Percentiles rank a stretch among this genome's conserved stretches.
phyloP scores from a whole-genome alignment of 2,329 filamentous ascomycete genomes.

The Botrytis pseudocinerea region DNA sequence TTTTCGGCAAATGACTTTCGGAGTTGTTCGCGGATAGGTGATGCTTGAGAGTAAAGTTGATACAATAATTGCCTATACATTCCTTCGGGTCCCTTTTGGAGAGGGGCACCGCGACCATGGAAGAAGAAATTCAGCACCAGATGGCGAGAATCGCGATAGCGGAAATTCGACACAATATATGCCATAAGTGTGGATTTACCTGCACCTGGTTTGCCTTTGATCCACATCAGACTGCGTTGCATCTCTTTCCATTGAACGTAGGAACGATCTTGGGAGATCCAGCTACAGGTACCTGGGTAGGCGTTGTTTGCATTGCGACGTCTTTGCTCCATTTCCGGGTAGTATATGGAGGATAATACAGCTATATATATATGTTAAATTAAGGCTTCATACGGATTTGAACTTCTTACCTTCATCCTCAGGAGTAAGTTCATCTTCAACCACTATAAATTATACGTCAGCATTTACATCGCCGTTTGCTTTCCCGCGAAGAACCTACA shows the following conservation, averaged over 20 bases:
- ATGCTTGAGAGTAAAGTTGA: slow-evolving; percentile 27
- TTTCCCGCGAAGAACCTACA: background rate
- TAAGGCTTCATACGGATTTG: fast-evolving
- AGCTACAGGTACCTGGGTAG: slow-evolving; percentile 40
- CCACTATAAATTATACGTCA: slow-evolving; percentile 7
- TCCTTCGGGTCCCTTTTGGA: slow-evolving; percentile 42
- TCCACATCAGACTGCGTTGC: slow-evolving; percentile 41
- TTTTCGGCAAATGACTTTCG: background rate
- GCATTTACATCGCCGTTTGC: background rate
- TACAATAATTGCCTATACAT: slow-evolving; percentile 44
- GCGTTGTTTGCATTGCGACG: slow-evolving; percentile 34
- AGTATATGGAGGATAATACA: slow-evolving; percentile 35
- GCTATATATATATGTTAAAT: background rate
- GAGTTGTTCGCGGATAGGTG: background rate
- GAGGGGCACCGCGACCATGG: slow-evolving; percentile 39
- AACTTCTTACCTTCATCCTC: background rate
- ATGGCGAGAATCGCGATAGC: background rate
- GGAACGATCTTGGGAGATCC: slow-evolving; percentile 37
- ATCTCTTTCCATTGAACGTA: slow-evolving; percentile 35
- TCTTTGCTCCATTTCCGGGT: slow-evolving; percentile 38
- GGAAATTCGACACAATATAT: slow-evolving; percentile 37
- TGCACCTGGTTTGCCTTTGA: slow-evolving; percentile 46
- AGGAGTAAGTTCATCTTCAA: background rate
- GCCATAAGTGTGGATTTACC: slow-evolving; percentile 46
- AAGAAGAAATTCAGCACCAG: slow-evolving; percentile 42